phyloP scores from a whole-genome alignment of 2,329 filamentous ascomycete species.

The Fusarium aywerte region DNA sequence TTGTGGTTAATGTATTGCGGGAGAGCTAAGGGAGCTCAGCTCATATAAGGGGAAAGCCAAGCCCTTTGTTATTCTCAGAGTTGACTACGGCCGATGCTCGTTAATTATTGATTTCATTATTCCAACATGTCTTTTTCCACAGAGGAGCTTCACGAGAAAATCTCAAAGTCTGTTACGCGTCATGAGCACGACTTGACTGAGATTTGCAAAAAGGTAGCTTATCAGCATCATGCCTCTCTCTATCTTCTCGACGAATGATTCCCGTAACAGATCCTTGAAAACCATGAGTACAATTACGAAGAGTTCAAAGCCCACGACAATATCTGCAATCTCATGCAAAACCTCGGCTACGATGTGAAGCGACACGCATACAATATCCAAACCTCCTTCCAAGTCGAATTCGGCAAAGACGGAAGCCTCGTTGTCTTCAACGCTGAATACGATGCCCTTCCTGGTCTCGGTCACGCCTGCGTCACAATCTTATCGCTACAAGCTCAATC shows the following conservation, averaged over 20 bases:
- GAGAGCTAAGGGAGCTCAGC: not conserved
- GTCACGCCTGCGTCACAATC: conserved; percentile 31
- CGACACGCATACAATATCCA: conserved; percentile 17
- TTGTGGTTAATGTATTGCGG: not conserved
- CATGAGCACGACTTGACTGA: conserved; percentile 28
- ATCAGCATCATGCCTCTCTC: fast-evolving
- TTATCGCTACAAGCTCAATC: conserved; percentile 32
- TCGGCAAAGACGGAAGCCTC: conserved; percentile 19
- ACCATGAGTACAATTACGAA: conserved; percentile 26
- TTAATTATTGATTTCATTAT: not conserved
- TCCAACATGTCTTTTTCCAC: conserved; percentile 3
- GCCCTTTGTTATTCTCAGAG: not conserved
- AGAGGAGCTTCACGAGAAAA: conserved; percentile 3
- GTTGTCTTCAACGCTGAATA: conserved; percentile 36
- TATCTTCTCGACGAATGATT: not conserved
- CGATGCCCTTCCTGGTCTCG: conserved; percentile 27
- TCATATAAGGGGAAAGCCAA: conserved; percentile 12
- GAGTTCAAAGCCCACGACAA: conserved; percentile 28
- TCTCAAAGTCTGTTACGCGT: conserved; percentile 25
- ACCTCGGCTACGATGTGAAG: conserved; percentile 19
- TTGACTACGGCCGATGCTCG: not conserved
- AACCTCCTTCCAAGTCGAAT: conserved; percentile 30
- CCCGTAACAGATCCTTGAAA: conserved; percentile 15
- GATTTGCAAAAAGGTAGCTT: conserved; percentile 29
- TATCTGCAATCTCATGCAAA: conserved; percentile 17